Evolutionary conservation across 2,329 filamentous ascomycete species (phyloP).

Genomic region (Phaeosphaeriaceae sp.): DNA sequence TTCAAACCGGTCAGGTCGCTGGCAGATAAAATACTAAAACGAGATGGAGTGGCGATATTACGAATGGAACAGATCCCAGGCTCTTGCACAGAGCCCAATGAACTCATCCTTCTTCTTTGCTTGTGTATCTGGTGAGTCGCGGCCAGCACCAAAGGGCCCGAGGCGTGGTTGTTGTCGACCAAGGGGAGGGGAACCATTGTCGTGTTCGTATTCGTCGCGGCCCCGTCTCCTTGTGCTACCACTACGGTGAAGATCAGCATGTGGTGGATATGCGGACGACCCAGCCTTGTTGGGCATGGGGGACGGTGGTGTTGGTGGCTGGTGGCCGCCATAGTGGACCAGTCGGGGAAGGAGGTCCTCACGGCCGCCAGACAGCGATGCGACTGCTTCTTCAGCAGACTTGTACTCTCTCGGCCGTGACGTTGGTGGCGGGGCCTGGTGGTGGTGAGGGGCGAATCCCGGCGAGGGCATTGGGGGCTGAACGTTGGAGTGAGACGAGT

Average conservation of each 20-base stretch:
- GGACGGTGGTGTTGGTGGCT: conserved; percentile 89
- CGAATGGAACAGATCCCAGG: conserved; percentile 97
- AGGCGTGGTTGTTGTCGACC: conserved; percentile 62
- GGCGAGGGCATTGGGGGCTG: conserved; percentile 79
- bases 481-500: conserved; percentile 67
- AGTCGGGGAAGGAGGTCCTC: conserved; percentile 91
- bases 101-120: conserved; percentile 93
- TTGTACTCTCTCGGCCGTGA: conserved; percentile 82
- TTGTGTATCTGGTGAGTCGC: conserved; percentile 83
- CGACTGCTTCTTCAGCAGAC: conserved; percentile 94
- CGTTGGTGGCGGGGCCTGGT: conserved; percentile 59
- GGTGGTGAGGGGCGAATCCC: conserved; percentile 66
- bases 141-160: conserved; percentile 78
- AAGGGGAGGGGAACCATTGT: conserved; percentile 84
- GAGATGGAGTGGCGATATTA: conserved; percentile 49
- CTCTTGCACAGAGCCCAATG: conserved; percentile 80
- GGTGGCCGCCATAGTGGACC: conserved; percentile 93
- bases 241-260: conserved; percentile 52
- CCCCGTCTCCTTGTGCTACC: conserved; percentile 74
- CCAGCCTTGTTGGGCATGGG: conserved; percentile 62
- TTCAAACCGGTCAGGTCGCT: conserved; percentile 15
- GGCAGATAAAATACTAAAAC: conserved; percentile 16
- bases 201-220: conserved; percentile 87
- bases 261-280: conserved; percentile 37
- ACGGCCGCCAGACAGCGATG: conserved; percentile 86